A percentile compares a stretch with the other conserved stretches of the same genome.
Conservation (phyloP, 345 rosid genomes). For the Citrus australasica region DNA sequence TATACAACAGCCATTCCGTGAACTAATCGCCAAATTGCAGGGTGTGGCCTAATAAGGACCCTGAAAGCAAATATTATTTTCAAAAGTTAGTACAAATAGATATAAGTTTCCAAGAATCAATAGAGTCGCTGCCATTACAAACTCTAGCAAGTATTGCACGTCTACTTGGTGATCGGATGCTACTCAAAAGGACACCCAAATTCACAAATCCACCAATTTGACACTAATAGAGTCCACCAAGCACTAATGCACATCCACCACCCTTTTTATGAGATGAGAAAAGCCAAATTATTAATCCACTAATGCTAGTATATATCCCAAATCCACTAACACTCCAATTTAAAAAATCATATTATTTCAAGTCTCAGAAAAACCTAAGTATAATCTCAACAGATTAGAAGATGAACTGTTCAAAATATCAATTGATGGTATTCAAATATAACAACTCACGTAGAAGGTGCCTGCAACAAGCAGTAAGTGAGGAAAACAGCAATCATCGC, state of each 20-base stretch:
- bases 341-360: not conserved
- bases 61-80: slow-evolving; percentile 33
- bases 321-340: not conserved
- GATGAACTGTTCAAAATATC: not conserved
- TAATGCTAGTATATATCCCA: not conserved
- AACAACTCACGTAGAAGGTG: slow-evolving; percentile 87
- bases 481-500: slow-evolving; percentile 99
- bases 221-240: not conserved
- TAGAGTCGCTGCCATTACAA: not conserved
- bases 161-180: not conserved
- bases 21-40: slow-evolving; percentile 97
- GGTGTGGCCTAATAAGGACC: slow-evolving; percentile 94
- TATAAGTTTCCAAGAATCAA: not conserved
- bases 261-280: not conserved
- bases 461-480: slow-evolving; percentile 94
- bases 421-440: not conserved
- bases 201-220: not conserved
- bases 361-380: not conserved
- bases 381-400: not conserved
- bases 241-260: not conserved
- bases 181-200: not conserved
- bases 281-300: not conserved
- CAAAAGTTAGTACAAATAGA: not conserved
- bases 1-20: slow-evolving; percentile 98
- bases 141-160: not conserved